Base-by-base conservation (phyloP, 163 green algal species). In the Scenedesmus sp. region DNA sequence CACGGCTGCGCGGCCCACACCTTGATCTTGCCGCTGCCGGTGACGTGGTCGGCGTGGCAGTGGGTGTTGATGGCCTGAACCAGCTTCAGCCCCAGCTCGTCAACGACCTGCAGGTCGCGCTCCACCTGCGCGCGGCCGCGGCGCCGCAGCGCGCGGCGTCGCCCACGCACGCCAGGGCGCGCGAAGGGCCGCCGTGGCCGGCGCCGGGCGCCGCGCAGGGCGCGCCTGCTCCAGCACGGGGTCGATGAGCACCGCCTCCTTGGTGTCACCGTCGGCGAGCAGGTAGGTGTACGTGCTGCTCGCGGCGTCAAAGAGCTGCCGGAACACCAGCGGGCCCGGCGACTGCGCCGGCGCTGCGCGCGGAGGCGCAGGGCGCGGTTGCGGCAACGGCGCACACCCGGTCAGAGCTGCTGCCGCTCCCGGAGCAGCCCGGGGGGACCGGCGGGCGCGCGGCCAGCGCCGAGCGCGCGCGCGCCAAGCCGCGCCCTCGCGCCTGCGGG, bases 221-320 rank as follows among this genome's bases (percentile, higher is more conserved):
- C 62, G 13, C 42, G 73, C 76, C 62, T 81, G 81, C 51, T 87
- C 80, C 2, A 87, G 18, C 9, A 93, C 88, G 0, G 88, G 87
- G 60, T 93, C 88, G 44, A 93, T 90, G 26, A 93, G 44, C 31
- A 91, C n/a, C 1, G 82, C 84, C 18, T 88, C 77, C 44, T 78
- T 85, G 29, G 33, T 82, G 1, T 51, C 5, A 4, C 42, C 20
- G 60, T 88, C 81, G 20, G 58, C 86, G n/a, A 92, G 78, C 10
- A 90, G 67, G 75, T 92, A 90, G 29, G 87, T 92, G 69, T 89
- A 92, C 3, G 87, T 92, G 57, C 33, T 83, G 42, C 62, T 85
- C 14, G 58, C 73, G 15, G 42, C 53, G 50, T 92, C 87, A 29
- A 90, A 88, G n/a, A 92, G 63, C 83, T 92, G 87, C 13, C 83